phyloP scores from a whole-genome alignment of 2,329 filamentous ascomycete genomes.

The Zymoseptoria pseudotritici region DNA sequence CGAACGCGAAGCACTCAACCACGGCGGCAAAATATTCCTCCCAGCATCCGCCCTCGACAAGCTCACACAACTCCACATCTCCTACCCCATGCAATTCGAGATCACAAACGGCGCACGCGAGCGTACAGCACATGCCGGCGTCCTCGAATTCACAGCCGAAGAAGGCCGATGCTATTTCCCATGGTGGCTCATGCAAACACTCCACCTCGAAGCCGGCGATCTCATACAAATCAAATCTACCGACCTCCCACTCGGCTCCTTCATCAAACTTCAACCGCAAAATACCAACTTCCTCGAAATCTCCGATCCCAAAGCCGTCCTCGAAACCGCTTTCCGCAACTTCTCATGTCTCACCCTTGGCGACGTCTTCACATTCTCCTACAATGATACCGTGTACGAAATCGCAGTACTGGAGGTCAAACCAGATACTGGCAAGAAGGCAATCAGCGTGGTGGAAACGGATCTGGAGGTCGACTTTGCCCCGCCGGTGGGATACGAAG shows the following conservation, averaged over 20 bases:
- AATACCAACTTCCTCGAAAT: slow-evolving; percentile 92
- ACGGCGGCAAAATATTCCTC: slow-evolving; percentile 94
- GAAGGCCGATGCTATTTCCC: slow-evolving; percentile 95
- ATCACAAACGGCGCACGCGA: slow-evolving; percentile 78
- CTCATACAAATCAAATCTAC: slow-evolving; percentile 93
- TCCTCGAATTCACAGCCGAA: slow-evolving; percentile 94
- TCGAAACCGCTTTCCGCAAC: slow-evolving; percentile 93
- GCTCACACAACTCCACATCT: slow-evolving; percentile 88
- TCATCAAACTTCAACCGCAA: slow-evolving; percentile 96
- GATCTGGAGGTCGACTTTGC: slow-evolving; percentile 96
- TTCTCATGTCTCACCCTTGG: slow-evolving; percentile 90
- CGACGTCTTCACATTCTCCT: slow-evolving; percentile 91
- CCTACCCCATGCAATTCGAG: slow-evolving; percentile 96
- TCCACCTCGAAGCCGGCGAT: slow-evolving; percentile 83
- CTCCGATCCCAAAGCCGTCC: slow-evolving; percentile 90
- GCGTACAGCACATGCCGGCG: slow-evolving; percentile 82
- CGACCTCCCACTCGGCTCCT: slow-evolving; percentile 77
- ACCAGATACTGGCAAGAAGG: slow-evolving; percentile 73
- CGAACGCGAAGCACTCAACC: slow-evolving; percentile 83
- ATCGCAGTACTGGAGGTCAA: slow-evolving; percentile 92
- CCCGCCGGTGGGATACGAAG: slow-evolving; percentile 85
- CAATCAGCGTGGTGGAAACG: slow-evolving; percentile 87
- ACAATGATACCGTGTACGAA: slow-evolving; percentile 90
- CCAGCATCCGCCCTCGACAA: slow-evolving; percentile 96
- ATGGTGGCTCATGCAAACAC: slow-evolving; percentile 94